Evolutionary conservation across 139 green algal genomes (phyloP), one percentile per base, ranked within the genome.

Genomic region (Pleodorina starrii): DNA sequence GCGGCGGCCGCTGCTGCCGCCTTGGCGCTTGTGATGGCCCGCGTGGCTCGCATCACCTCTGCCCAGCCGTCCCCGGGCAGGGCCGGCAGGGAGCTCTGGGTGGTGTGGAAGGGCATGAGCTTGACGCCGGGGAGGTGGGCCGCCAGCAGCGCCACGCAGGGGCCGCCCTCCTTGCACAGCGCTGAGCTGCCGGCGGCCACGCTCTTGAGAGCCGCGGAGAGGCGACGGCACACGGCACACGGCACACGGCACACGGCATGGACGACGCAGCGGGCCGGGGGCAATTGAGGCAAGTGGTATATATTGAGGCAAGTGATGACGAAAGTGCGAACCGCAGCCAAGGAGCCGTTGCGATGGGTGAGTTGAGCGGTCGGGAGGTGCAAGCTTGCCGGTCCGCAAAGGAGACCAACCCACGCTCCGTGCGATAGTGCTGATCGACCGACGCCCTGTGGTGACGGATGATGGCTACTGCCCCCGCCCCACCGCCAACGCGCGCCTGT

Each of bases 71-170:
- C 68, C 17, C 59, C 32, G 44, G 19, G 17, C 32, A 88, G 69
- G 2, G 32, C 36, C 4, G 83, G 83, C 68, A 88, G 66, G 42
- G 83, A 88, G 27, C 54, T 42, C 2, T 66, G 17, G 11, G 42
- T 23, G 6, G 80, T 43, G 68, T 72, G n/a, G 83, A 88, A 88
- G 68, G 66, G 32, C 32, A 46, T 35, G 27, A 88, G 43, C 12
- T 32, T 35, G 6, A 87, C 81, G 4, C 81, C 81, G 1, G 81
- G 81, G 36, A 87, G 60, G 63, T 87, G 81, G 5, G 81, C 81
- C 42, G 81, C 81, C 81, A 87, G 29, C 42, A 78, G n/a, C 27
- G 29, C 42, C 54, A 77, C 60, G 10, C 40, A 43, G 27, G 57
- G 57, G 17, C n/a, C 38, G 42, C 79, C 57, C 19, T 86, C 57